Percentiles rank a stretch among this genome's conserved stretches.
Conservation (phyloP, 179 eudicot genomes). For the Vitellaria paradoxa region DNA sequence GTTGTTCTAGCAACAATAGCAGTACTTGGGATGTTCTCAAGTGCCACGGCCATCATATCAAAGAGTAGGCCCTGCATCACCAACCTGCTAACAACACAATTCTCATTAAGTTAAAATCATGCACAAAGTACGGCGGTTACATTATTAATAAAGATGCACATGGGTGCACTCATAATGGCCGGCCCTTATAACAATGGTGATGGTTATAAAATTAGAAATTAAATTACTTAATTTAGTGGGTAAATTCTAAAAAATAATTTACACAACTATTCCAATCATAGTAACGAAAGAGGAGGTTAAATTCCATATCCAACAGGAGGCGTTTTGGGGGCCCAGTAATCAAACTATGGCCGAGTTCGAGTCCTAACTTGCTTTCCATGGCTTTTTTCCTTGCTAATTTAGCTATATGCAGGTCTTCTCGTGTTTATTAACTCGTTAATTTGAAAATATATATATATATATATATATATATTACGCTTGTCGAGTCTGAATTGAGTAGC, state of each 20-base stretch:
- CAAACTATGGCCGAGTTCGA: not conserved
- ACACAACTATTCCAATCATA: not conserved
- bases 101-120: not conserved
- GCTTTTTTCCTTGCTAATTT: not conserved
- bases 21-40: constrained; percentile 72
- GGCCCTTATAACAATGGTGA: too few species aligned
- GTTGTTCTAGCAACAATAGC: constrained; percentile 63
- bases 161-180: too few species aligned
- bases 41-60: constrained; percentile 91
- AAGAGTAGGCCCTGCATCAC: constrained; percentile 86
- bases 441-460: too few species aligned
- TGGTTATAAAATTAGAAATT: not conserved
- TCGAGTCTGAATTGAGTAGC: not conserved
- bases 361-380: not conserved
- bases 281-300: not conserved
- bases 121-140: not conserved
- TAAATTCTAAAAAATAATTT: too few species aligned
- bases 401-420: not conserved
- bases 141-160: not conserved
- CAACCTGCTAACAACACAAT: constrained; percentile 54
- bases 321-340: not conserved
- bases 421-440: not conserved
- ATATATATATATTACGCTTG: too few species aligned
- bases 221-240: not conserved
- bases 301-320: not conserved